Conservation (phyloP, 257 asterid species). For the Solanum acaule region DNA sequence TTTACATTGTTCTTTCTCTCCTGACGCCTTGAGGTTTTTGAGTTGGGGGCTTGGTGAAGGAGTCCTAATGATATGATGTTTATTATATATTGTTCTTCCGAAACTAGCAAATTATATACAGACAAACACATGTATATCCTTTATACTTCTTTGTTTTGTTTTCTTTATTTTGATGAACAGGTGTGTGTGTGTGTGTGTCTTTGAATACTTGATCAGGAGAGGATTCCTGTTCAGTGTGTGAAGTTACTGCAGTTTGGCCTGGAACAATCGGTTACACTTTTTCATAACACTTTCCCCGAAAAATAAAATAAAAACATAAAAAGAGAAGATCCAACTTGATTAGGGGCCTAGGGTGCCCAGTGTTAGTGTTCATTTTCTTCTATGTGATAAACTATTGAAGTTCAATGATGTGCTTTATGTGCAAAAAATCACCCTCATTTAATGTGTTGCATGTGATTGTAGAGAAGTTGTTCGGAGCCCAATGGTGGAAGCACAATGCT, state of each 20-base stretch:
- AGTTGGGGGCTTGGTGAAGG: not conserved
- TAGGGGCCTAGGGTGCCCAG: not conserved
- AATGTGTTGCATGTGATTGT: conserved; percentile 20
- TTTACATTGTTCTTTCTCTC: not conserved
- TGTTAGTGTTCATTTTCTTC: not conserved
- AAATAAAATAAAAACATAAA: not conserved
- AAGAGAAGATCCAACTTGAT: not conserved
- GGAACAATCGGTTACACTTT: not conserved
- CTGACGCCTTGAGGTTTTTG: not conserved
- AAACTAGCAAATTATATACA: not conserved
- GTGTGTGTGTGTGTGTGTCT: not conserved
- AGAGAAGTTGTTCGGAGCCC: conserved; percentile 92
- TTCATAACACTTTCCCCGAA: not conserved
- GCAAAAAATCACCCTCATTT: not conserved
- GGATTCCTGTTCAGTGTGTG: not conserved
- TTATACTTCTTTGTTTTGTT: not conserved
- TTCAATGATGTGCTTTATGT: not conserved
- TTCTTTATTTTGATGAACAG: not conserved
- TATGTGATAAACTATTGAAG: not conserved
- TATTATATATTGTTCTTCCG: not conserved
- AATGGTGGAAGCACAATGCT: conserved; percentile 98
- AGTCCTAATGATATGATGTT: not conserved
- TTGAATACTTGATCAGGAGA: not conserved
- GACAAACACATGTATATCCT: not conserved
- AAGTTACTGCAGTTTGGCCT: not conserved